Evolutionary conservation across 2,329 filamentous ascomycete species (phyloP).

Genomic region (Sodiomyces alkalinus): DNA sequence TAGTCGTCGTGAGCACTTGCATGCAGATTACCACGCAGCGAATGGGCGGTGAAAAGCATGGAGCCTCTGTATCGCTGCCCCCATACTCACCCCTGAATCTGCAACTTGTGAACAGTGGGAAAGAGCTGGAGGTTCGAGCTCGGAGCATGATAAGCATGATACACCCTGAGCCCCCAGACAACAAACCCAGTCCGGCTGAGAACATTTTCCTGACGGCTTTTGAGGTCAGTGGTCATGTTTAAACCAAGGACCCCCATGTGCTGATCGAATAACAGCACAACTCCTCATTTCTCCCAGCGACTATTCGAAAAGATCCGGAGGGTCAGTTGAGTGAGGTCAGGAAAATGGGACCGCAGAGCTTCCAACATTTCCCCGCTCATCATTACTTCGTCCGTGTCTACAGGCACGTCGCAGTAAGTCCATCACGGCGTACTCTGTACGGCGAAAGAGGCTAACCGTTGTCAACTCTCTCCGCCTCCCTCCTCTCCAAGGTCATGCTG

Average conservation of each 20-base stretch:
- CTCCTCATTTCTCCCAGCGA: conserved; percentile 18
- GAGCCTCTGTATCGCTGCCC: conserved; percentile 23
- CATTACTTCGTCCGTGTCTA: conserved; percentile 43
- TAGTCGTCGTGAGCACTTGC: conserved; percentile 29
- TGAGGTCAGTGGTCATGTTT: no score
- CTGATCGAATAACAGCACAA: conserved; percentile 23
- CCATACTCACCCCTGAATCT: conserved; percentile 22
- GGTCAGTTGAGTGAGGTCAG: conserved; percentile 20
- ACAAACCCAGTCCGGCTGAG: conserved; percentile 12
- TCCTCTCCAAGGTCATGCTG: conserved; percentile 28
- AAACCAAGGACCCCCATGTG: not conserved
- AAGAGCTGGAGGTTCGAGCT: conserved; percentile 25
- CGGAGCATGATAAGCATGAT: conserved; percentile 29
- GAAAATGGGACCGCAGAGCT: conserved; percentile 28
- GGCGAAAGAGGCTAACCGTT: not conserved
- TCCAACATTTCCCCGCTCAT: conserved; percentile 36
- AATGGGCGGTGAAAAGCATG: no score
- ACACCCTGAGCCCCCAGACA: conserved; percentile 13
- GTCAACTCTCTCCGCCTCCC: no score
- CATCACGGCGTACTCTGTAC: not conserved
- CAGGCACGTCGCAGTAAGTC: conserved; percentile 34
- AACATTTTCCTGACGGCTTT: no score
- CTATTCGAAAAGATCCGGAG: conserved; percentile 14
- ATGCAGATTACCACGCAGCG: conserved; percentile 23
- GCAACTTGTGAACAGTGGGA: conserved; percentile 16